Base-by-base conservation (phyloP, 441 rosid genomes). In the Hura crepitans region DNA sequence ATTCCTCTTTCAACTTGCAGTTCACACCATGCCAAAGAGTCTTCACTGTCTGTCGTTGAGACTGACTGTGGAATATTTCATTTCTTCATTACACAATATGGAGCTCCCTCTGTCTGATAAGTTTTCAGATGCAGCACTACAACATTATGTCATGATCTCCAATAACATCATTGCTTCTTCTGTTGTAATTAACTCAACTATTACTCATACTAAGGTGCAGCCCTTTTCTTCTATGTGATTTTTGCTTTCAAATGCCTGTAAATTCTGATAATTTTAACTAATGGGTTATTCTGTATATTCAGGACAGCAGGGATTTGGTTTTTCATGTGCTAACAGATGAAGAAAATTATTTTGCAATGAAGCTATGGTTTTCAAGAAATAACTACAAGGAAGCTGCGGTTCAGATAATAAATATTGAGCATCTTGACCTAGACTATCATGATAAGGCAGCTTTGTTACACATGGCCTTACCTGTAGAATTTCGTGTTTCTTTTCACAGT, bases 1-100 rank as follows among this genome's bases (percentile, higher is more conserved):
- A 75, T 92, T 87, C 81, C 97, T 95, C 62, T 89, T 89, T 81
- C 96, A 88, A 79, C 87, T 92, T 66, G 93, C 93, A 49, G 87
- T 89, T 45, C 97, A 90, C 75, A 95, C 99, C 69, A 89, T 90
- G 87, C 97, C 97, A 39, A 95, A 86, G 85, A 86, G 95, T 82
- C 97, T 82, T 63, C 99, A 95, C 80, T 92, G 97, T 82, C 85
- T 95, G 72, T 87, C 89, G 66, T 86, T 92, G 97, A 90, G 88
- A 78, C 82, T 95, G 70, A 89, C 97, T 5, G 89, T 95, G 76
- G 99, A 95, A 62, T 85, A 85, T 81, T 95, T 92, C 82, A 83
- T 77, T 82, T 87, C 91, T 37, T 67, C 78, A 66, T 75, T 82
- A 47, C 76, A 65, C 68, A 86, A 82, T 74, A 46, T 71, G 76